These are phyloP conservation scores for Podila clonocystis DNA, from an alignment of 192 early-diverging fungal species.

Conservation along the genomic window DNA sequence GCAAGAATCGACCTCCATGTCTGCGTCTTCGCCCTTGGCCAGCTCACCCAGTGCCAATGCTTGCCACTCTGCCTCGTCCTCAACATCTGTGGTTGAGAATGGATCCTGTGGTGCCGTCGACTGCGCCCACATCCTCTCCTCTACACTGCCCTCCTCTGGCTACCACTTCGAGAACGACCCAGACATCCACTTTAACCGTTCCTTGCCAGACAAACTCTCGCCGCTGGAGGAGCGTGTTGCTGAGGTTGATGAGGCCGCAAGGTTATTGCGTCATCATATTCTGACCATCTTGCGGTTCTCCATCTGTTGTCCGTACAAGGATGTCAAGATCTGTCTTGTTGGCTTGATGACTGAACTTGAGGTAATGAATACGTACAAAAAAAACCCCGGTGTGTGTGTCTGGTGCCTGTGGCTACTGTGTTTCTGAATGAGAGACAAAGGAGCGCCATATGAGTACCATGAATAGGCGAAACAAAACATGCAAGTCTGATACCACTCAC, in stretches of 20 bases:
- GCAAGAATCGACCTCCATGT: conserved; percentile 32
- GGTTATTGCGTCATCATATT: conserved; percentile 54
- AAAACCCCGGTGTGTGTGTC: background rate
- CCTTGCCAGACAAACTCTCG: conserved; percentile 43
- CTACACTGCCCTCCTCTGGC: conserved; percentile 30
- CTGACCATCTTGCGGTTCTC: conserved; percentile 60
- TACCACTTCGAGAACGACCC: conserved; percentile 52
- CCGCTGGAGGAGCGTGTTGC: conserved; percentile 48
- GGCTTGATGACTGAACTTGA: conserved; percentile 53
- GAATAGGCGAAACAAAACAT: no score
- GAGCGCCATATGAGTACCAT: no score
- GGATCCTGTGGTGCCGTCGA: background rate
- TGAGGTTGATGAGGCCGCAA: conserved; percentile 44
- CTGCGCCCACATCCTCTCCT: conserved; percentile 8
- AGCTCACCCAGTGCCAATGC: conserved; percentile 14
- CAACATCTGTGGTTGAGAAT: conserved; percentile 14
- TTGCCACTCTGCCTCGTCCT: conserved; percentile 37
- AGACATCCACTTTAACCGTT: conserved; percentile 49
- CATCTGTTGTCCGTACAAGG: conserved; percentile 59
- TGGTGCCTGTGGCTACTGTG: background rate
- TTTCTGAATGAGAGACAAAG: background rate
- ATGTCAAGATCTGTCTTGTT: conserved; percentile 60
- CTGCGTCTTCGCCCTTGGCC: conserved; percentile 27
- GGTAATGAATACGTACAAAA: conserved; percentile 25
- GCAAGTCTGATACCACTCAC: background rate